phyloP scores from a whole-genome alignment of 2,329 filamentous ascomycete species.

The Alternaria sp. region DNA sequence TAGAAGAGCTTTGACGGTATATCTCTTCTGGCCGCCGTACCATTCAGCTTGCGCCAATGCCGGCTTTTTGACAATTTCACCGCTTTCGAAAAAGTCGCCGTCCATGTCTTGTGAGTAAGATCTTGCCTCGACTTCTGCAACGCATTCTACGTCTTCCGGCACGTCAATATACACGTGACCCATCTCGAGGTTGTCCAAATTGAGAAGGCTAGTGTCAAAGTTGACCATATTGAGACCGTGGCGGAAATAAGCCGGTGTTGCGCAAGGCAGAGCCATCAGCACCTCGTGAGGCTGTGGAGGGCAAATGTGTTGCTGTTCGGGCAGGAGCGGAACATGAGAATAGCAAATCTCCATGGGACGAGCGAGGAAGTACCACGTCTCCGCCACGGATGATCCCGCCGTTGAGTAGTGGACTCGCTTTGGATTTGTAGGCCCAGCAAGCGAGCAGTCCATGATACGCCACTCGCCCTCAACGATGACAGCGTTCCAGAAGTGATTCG shows the following conservation, averaged over 20 bases:
- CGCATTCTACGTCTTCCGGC: constrained; percentile 86
- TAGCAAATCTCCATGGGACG: constrained; percentile 90
- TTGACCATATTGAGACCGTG: constrained; percentile 80
- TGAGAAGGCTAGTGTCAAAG: constrained; percentile 85
- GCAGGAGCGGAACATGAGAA: constrained; percentile 89
- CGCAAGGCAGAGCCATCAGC: constrained; percentile 82
- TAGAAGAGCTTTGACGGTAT: constrained; percentile 89
- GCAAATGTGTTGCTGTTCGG: constrained; percentile 90
- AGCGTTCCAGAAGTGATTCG: constrained; percentile 98
- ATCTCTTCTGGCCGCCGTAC: constrained; percentile 84
- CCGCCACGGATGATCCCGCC: constrained; percentile 71
- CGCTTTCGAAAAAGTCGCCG: constrained; percentile 92
- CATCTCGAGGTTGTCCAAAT: constrained; percentile 92
- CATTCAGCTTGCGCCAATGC: constrained; percentile 92
- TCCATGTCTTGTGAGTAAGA: constrained; percentile 82
- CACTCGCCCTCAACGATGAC: constrained; percentile 93
- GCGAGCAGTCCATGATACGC: constrained; percentile 93
- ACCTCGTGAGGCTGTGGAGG: constrained; percentile 86
- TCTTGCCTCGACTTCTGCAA: constrained; percentile 88
- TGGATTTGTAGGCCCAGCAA: constrained; percentile 91
- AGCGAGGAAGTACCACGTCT: constrained; percentile 92
- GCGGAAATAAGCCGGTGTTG: constrained; percentile 87
- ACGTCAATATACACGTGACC: constrained; percentile 88
- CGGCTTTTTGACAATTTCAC: constrained; percentile 83
- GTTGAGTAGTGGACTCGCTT: constrained; percentile 78